Evolutionary conservation across 306 rosid genomes (phyloP), one percentile per base, ranked within the genome.

Genomic region (Aeschynomene evenia): DNA sequence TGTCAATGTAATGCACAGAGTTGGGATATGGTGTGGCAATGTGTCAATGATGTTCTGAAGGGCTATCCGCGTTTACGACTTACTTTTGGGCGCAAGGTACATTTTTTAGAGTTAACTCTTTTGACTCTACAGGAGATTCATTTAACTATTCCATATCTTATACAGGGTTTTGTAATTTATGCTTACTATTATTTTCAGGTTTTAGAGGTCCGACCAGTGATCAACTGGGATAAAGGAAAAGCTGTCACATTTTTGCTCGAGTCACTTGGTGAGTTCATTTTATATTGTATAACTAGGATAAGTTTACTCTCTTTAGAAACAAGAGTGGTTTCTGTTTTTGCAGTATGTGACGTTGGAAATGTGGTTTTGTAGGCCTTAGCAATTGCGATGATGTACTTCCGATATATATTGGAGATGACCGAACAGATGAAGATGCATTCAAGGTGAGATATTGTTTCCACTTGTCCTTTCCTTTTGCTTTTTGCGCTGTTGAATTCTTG

Each of bases 141-240:
- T n/a, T 57, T 18, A 57, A 39, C 34, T 46, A 0, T 63, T 15
- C 57, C 34, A 16, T 19, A 42, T 10, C 46, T 19, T 56, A 14
- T 6, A 9, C 59, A 8, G 11, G 14, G 48, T 55, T 31, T 6
- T 34, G 42, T 70, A 42, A 40, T 51, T 40, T 24, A 15, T 70
- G 49, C 58, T 39, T 26, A 9, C 55, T 13, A 24, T 12, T n/a
- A n/a, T 75, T 9, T 76, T 64, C 56, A 95, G 99, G 99, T 95
- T 84, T 84, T 95, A 79, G 99, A 95, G 85, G 92, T 95, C 20
- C 89, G 99, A 11, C 99, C 99, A 3, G 85, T 71, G 77, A 89
- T 95, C 72, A 56, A 84, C 83, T 95, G 99, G 99, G 91, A 95
- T 80, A 95, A 95, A 77, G 99, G 99, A 55, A 95, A 89, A 77